Evolutionary conservation across 148 eudicot species (phyloP).

Genomic region (Cornus kousa): DNA sequence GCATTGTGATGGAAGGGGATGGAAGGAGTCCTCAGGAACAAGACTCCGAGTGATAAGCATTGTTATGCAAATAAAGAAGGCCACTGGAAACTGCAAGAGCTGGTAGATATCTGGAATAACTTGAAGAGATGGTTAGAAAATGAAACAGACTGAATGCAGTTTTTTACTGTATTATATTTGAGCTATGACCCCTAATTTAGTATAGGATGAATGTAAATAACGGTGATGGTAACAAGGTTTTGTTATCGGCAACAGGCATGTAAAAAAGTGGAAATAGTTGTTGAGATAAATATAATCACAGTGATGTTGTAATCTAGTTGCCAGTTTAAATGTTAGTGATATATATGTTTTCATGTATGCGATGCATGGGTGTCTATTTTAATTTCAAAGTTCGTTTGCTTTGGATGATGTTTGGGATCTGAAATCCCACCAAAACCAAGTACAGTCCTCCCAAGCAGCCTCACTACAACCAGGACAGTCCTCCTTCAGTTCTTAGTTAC

Average conservation of each 20-base stretch:
- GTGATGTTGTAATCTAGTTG: neutral
- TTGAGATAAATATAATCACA: neutral
- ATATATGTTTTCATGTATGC: neutral
- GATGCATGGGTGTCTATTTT: neutral
- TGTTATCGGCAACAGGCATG: conserved; percentile 64
- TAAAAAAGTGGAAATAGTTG: neutral
- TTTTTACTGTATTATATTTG: no score
- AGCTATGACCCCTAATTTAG: no score
- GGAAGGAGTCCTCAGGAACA: no score
- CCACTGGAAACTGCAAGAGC: no score
- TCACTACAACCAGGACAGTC: conserved; percentile 52
- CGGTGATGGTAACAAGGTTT: conserved; percentile 63
- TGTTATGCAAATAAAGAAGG: no score
- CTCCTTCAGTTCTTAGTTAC: conserved; percentile 69
- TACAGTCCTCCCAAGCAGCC: conserved; percentile 54
- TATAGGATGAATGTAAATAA: no score
- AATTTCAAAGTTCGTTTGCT: neutral
- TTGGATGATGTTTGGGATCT: neutral
- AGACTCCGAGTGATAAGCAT: no score
- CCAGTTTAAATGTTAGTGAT: neutral
- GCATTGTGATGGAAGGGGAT: no score
- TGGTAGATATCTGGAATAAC: no score
- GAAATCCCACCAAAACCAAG: neutral
- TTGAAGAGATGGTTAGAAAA: no score
- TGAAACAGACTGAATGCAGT: no score